Evolutionary conservation across 257 asterid species (phyloP), one percentile per base, ranked within the genome.

Genomic region (Solanum pinnatisectum): DNA sequence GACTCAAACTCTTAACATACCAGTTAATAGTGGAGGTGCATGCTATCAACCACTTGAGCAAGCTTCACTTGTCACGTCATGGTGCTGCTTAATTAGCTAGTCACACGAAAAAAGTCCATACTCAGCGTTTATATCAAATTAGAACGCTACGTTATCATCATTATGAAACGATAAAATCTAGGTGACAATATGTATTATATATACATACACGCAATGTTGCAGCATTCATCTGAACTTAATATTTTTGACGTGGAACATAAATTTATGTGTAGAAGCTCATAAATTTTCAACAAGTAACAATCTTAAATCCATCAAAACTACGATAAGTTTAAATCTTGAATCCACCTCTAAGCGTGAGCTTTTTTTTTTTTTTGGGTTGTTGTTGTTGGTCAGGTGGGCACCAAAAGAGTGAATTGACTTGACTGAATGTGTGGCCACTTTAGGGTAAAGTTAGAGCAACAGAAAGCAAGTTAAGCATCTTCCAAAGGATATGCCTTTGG

Each of bases 381-480:
- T 76, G 15, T 90, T 33, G 84, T 22, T 87, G 86, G 93, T 87
- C 84, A 52, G 67, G 90, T 70, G 89, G 36, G 92, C 83, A 76
- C 88, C 86, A 33, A 81, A 85, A 90, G 91, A 65, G 81, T 89
- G 94, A 89, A 92, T 93, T 90, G 95, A 90, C 92, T 86, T 87
- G 70, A 84, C 88, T 88, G 89, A 68, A 77, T 35, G 88, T 35
- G 87, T 76, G 87, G 91, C 70, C 91, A 88, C 92, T 93, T 95
- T 87, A 73, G 87, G 90, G 59, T 77, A 88, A 93, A 93, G 92
- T 85, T 71, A 27, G 42, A 52, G 82, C 77, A 88, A 89, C 89
- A 81, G 89, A 42, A 46, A 67, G 90, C 86, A 76, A 35, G 44
- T 83, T 83, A 59, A 81, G 98, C 91, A 95, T 95, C 94, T 95